Percentiles rank a stretch among this genome's conserved stretches.
These are phyloP conservation scores for Phytopythium aichiense DNA, from an alignment of 352 stramenopile species.

Conservation along the genomic window DNA sequence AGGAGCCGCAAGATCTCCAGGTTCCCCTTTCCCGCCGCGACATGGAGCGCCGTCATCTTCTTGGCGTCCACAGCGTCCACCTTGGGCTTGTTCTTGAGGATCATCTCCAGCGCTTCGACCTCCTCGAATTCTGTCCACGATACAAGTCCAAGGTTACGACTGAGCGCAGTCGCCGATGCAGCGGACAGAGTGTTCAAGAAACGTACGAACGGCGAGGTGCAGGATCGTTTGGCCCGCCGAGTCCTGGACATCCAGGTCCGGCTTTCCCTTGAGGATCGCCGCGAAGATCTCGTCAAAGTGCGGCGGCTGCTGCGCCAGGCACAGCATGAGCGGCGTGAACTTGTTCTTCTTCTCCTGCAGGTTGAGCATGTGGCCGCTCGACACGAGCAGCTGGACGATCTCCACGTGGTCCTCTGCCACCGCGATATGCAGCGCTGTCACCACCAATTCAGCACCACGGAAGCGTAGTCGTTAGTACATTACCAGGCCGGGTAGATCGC, in stretches of 20 bases:
- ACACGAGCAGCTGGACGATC: conserved; percentile 66
- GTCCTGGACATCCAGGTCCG: conserved; percentile 58
- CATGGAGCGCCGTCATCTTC: conserved; percentile 74
- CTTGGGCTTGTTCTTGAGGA: conserved; percentile 57
- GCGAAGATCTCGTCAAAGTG: conserved; percentile 65
- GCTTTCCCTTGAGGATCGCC: conserved; percentile 62
- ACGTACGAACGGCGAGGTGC: conserved; percentile 60
- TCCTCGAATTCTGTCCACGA: conserved; percentile 53
- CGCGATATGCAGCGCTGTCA: conserved; percentile 62
- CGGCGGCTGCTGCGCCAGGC: conserved; percentile 60
- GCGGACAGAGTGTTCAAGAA: too few relatives aligned
- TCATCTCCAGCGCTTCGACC: conserved; percentile 47
- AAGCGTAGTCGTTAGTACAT: background rate
- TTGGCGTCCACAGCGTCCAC: conserved; percentile 59
- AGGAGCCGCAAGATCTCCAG: conserved; percentile 54
- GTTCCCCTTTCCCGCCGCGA: conserved; percentile 61
- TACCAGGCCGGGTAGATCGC: background rate
- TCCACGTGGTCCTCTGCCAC: conserved; percentile 69
- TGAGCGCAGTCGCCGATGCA: too few relatives aligned
- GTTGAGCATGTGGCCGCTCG: conserved; percentile 63
- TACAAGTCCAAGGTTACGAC: background rate
- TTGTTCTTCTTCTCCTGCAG: conserved; percentile 72
- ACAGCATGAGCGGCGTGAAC: conserved; percentile 77
- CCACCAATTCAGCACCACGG: background rate
- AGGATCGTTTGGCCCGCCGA: conserved; percentile 58